Percentiles rank a stretch among this genome's conserved stretches.
phyloP scores from a whole-genome alignment of 1,284 basidiomycete genomes.

The Golubevia sp. region DNA sequence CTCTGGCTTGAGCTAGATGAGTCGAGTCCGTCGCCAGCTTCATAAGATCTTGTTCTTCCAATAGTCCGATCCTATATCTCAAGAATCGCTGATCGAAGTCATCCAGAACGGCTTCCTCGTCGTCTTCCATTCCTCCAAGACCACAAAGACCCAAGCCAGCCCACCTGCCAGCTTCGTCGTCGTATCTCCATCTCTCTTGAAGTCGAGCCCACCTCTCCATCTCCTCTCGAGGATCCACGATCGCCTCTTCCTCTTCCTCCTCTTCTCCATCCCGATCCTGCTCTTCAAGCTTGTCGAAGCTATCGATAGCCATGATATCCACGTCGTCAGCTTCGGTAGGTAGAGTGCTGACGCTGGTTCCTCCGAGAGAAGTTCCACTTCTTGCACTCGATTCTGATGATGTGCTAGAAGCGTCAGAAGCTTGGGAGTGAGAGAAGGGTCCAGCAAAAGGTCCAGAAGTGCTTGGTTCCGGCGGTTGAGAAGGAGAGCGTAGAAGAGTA shows the following conservation, averaged over 20 bases:
- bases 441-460: constrained; percentile 19
- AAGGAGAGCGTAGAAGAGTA: constrained; percentile 22
- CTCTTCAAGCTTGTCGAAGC: constrained; percentile 22
- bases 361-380: constrained; percentile 20
- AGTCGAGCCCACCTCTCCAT: constrained; percentile 19
- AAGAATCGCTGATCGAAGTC: constrained; percentile 59
- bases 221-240: constrained; percentile 16
- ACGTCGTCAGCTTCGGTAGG: neutral
- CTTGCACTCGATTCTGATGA: constrained; percentile 40
- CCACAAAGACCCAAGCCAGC: constrained; percentile 54
- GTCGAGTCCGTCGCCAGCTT: constrained; percentile 56
- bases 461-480: constrained; percentile 11
- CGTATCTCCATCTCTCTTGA: constrained; percentile 55
- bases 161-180: constrained; percentile 53
- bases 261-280: constrained; percentile 9
- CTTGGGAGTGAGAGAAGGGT: constrained; percentile 17
- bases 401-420: constrained; percentile 40
- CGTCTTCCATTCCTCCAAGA: constrained; percentile 59
- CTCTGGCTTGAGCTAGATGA: constrained; percentile 53
- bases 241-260: constrained; percentile 11
- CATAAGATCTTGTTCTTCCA: constrained; percentile 52
- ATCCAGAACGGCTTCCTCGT: constrained; percentile 57
- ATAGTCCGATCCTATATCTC: constrained; percentile 54
- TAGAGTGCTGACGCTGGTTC: neutral
- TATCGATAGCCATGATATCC: constrained; percentile 4